Evolutionary conservation across 139 green algal genomes (phyloP), one percentile per base, ranked within the genome.

Genomic region (Trebouxia sp.): DNA sequence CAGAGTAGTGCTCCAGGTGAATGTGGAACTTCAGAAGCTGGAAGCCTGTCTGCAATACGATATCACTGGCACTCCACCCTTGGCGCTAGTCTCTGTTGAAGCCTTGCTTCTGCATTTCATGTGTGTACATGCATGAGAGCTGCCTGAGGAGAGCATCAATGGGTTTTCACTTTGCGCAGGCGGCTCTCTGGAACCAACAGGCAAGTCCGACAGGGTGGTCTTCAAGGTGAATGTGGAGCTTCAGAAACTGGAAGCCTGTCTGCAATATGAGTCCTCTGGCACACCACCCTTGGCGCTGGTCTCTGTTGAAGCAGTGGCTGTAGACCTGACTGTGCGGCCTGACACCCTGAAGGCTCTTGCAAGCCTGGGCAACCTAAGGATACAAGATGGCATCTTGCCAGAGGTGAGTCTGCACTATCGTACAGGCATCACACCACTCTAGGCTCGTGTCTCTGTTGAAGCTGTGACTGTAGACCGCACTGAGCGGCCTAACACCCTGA

Each of bases 291-390:
- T 96, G 74, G 87, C 88, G 3, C 58, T 88, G 37, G 87, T 82
- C 6, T 88, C 83, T 22, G 85, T 95, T 53, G 86, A 94, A 38
- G 83, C 80, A 41, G 91, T 95, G 65, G 75, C 50, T 28, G 87
- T 93, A 20, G 28, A 75, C 75, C 80, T 92, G 20, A 82, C 83
- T 35, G 66, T 92, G 10, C 66, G 87, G 30, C 88, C 88, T 10
- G 39, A 78, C 30, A 86, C 82, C 35, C 58, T 91, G 76, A 41
- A 32, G 50, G 81, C 89, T 14, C 55, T n/a, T 8, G 58, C 82
- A 22, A 79, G 70, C 8, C 86, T 97, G 80, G 94, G 94, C 75
- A 96, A 98, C 83, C 50, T 96, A 11, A 79, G 86, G 28, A 86
- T 83, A 0, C 41, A 87, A 51, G 92, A 94, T 76, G 83, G 83